These are phyloP conservation scores for Colletotrichum filicis DNA, from an alignment of 2,329 filamentous ascomycete species.

Conservation along the genomic window DNA sequence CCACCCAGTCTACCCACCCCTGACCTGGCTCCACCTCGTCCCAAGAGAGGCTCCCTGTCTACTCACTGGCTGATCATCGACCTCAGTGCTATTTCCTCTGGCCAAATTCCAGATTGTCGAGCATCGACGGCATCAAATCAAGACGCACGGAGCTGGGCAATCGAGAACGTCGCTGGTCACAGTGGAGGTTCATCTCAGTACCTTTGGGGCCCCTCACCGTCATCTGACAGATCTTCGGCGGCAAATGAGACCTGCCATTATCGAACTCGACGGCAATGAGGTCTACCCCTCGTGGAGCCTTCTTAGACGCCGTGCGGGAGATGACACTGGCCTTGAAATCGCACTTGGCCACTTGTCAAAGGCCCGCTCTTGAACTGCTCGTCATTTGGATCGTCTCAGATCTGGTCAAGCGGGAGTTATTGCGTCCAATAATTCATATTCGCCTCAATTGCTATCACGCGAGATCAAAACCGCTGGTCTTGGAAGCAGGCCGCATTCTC, in stretches of 20 bases:
- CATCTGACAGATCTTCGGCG: slow-evolving; percentile 20
- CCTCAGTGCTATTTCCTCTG: slow-evolving; percentile 21
- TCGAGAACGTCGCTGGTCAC: slow-evolving; percentile 1
- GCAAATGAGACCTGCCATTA: slow-evolving; percentile 23
- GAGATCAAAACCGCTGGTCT: slow-evolving; percentile 1
- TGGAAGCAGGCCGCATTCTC: slow-evolving; percentile 8
- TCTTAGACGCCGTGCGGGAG: slow-evolving; percentile 23
- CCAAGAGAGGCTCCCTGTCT: slow-evolving; percentile 28
- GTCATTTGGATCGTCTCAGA: slow-evolving; percentile 22
- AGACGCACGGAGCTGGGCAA: slow-evolving; percentile 1
- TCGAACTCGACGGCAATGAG: not conserved
- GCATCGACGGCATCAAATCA: slow-evolving; percentile 22
- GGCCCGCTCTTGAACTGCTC: slow-evolving; percentile 24
- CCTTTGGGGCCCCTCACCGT: slow-evolving; percentile 10
- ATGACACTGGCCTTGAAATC: slow-evolving; percentile 19
- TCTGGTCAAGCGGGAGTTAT: slow-evolving; percentile 21
- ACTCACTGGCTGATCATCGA: slow-evolving; percentile 20
- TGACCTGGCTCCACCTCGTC: slow-evolving; percentile 24
- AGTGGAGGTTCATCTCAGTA: slow-evolving; percentile 17
- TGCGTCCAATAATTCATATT: slow-evolving; percentile 14
- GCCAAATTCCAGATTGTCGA: slow-evolving; percentile 25
- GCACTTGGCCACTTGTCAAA: slow-evolving; percentile 27
- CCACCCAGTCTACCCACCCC: slow-evolving; percentile 25
- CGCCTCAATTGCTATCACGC: slow-evolving; percentile 2
- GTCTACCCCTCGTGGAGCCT: slow-evolving; percentile 17